These are phyloP conservation scores for Phaeotremella fagi DNA, from an alignment of 768 basidiomycete species.

Conservation along the genomic window DNA sequence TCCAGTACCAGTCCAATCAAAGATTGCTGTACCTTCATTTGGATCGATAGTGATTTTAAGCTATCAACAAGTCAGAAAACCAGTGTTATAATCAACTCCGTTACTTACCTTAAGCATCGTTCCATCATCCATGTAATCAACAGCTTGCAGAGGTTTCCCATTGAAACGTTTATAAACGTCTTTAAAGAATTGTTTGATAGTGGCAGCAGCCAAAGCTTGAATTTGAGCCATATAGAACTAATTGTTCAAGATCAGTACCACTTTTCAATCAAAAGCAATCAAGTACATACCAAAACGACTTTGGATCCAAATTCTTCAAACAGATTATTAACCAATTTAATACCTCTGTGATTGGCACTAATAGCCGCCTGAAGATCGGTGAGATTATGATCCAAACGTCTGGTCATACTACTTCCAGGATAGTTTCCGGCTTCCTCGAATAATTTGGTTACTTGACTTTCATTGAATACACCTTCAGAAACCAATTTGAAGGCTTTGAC, in stretches of 20 bases:
- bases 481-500: slow-evolving; percentile 31
- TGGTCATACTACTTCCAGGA: slow-evolving; percentile 31
- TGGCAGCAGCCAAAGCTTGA: slow-evolving; percentile 32
- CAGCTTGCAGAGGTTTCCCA: slow-evolving; percentile 9
- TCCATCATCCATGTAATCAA: slow-evolving; percentile 35
- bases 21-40: slow-evolving; percentile 21
- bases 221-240: slow-evolving; percentile 35
- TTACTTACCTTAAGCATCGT: slow-evolving; percentile 9
- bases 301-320: slow-evolving; percentile 38
- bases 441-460: slow-evolving; percentile 21
- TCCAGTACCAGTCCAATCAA: slow-evolving; percentile 31
- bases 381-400: slow-evolving; percentile 39
- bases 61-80: background rate
- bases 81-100: background rate
- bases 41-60: slow-evolving; percentile 24
- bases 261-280: slow-evolving; percentile 39
- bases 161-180: slow-evolving; percentile 20
- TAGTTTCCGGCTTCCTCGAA: slow-evolving; percentile 30
- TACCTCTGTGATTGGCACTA: slow-evolving; percentile 35
- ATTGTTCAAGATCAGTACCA: background rate
- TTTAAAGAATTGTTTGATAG: slow-evolving; percentile 37
- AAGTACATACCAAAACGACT: slow-evolving; percentile 26
- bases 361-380: slow-evolving; percentile 39
- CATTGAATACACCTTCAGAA: slow-evolving; percentile 27
- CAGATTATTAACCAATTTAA: slow-evolving; percentile 23